Evolutionary conservation across 2,329 filamentous ascomycete genomes (phyloP).

Genomic region (Botrytis paeoniae): DNA sequence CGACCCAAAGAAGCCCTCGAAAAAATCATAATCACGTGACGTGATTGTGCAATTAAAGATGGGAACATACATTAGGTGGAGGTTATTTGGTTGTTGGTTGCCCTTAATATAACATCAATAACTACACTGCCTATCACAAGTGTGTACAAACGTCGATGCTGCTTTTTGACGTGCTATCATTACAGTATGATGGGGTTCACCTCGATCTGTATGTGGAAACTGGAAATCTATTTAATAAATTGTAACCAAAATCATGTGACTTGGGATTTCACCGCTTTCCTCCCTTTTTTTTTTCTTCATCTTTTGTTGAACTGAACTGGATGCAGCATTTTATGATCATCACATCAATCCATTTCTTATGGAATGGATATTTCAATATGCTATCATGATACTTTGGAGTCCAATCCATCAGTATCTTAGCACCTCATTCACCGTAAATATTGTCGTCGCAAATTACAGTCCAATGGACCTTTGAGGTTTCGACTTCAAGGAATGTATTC

Average conservation of each 20-base stretch:
- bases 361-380: neutral
- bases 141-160: neutral
- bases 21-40: neutral
- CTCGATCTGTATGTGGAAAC: neutral
- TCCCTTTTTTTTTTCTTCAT: neutral
- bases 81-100: neutral
- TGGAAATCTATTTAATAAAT: too few relatives aligned
- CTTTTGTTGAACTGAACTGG: neutral
- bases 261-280: neutral
- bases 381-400: neutral
- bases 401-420: neutral
- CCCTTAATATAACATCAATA: neutral
- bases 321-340: neutral
- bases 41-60: too few relatives aligned
- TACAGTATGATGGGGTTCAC: neutral
- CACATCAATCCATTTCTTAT: neutral
- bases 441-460: neutral
- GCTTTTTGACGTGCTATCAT: neutral
- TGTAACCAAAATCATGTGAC: neutral
- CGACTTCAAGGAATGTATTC: constrained; percentile 8
- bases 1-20: too few relatives aligned
- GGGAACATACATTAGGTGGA: neutral
- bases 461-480: neutral
- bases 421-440: neutral
- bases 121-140: neutral